phyloP scores from a whole-genome alignment of 2,329 filamentous ascomycete species.

The Penicillium aurantiogriseum region DNA sequence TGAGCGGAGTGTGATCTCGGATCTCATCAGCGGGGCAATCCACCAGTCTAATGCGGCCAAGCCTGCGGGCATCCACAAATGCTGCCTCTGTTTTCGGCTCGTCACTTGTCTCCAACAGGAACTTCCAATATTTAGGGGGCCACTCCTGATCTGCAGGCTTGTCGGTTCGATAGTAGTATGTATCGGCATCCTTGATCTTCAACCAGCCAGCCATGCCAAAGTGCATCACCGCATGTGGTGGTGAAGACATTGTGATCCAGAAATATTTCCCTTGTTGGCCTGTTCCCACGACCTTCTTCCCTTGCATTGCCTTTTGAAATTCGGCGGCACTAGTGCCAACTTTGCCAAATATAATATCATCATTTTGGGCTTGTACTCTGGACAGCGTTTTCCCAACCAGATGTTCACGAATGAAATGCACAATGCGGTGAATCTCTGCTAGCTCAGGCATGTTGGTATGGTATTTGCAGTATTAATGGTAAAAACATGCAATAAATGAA shows the following conservation, averaged over 20 bases:
- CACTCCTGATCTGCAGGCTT: constrained; percentile 62
- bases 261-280: constrained; percentile 97
- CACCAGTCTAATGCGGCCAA: constrained; percentile 77
- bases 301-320: constrained; percentile 70
- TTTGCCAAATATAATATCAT: constrained; percentile 86
- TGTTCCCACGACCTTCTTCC: constrained; percentile 68
- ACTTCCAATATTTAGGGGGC: constrained; percentile 91
- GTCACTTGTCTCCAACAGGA: constrained; percentile 67
- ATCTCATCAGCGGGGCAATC: constrained; percentile 76
- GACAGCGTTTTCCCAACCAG: constrained; percentile 80
- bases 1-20: constrained; percentile 71
- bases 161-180: constrained; percentile 73
- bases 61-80: constrained; percentile 78
- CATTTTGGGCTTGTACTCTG: constrained; percentile 69
- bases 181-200: constrained; percentile 75
- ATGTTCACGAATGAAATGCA: constrained; percentile 78
- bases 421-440: constrained; percentile 72
- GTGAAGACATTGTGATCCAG: constrained; percentile 74
- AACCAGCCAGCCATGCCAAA: constrained; percentile 82
- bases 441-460: constrained; percentile 47
- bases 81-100: constrained; percentile 65
- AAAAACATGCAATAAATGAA: not conserved
- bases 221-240: constrained; percentile 87
- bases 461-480: not conserved
- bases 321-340: constrained; percentile 74